Evolutionary conservation across 345 rosid genomes (phyloP), one percentile per base, ranked within the genome.

Genomic region (Syzygium oleosum): DNA sequence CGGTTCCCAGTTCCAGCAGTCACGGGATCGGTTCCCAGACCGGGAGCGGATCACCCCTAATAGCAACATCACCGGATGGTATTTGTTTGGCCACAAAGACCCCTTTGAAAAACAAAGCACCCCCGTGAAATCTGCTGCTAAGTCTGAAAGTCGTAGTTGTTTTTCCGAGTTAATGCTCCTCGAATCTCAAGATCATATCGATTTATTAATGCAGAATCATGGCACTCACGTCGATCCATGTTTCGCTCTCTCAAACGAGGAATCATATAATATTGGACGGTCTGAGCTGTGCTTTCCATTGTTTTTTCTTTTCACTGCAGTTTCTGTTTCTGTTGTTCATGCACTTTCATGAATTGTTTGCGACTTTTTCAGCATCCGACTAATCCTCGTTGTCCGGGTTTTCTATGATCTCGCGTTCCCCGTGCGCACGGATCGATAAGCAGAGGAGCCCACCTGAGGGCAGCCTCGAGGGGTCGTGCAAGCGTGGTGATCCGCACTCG

Each of bases 21-120:
- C 6, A 65, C 2, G 1, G 22, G 2, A 16, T 65, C 3, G 5
- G 19, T 31, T 29, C 16, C 2, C 0, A 5, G 1, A 31, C 0
- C 1, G 1, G 9, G 2, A 31, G 8, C 1, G 5, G 6, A 16
- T 31, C 22, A 65, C 11, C 3, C 12, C 5, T 29, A 7, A 65
- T 0, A 15, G 3, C 1, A 31, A 65, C 41, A 7, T 29, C 41
- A 15, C 38, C 2, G 41, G 78, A 15, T 3, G 41, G 12, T 65
- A 16, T 29, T 29, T 65, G 78, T 65, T 4, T 65, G 15, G 41
- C 14, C 38, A 14, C 19, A 16, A n/a, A 3, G 10, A 29, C 77
- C 77, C 21, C 4, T 13, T 29, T 1, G 38, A 22, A 68, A 68
- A 31, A 31, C 79, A 16, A 68, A 31, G 12, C 79, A 34, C 22